Conservation (phyloP, 352 stramenopile species). For the Globisporangium paroecandrum region DNA sequence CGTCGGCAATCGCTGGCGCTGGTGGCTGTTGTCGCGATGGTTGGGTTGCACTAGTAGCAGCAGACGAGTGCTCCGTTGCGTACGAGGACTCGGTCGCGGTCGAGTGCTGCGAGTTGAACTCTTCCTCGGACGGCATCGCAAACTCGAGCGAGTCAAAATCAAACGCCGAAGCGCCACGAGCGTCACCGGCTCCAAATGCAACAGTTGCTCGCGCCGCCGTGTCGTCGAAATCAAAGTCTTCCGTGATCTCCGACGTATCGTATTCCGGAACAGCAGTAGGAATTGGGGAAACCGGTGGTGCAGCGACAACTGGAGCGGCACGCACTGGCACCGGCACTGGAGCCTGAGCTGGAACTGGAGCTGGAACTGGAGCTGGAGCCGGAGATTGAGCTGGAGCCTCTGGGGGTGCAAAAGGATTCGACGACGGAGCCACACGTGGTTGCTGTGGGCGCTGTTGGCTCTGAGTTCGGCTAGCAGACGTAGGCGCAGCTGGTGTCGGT, state of each 20-base stretch:
- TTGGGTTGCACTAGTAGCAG: slow-evolving; percentile 8
- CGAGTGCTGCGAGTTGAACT: slow-evolving; percentile 20
- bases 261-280: not conserved
- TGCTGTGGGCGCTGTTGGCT: slow-evolving; percentile 6
- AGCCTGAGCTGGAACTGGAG: slow-evolving; percentile 9
- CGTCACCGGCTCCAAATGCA: slow-evolving; percentile 21
- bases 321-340: slow-evolving; percentile 14
- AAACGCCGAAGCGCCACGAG: slow-evolving; percentile 38
- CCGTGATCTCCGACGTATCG: not conserved
- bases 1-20: slow-evolving; percentile 31
- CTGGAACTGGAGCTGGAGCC: not conserved
- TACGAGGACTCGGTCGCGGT: not conserved
- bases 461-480: slow-evolving; percentile 1
- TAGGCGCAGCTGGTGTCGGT: not conserved
- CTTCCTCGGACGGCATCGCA: slow-evolving; percentile 42
- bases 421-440: slow-evolving; percentile 5
- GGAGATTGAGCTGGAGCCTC: slow-evolving; percentile 7
- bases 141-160: slow-evolving; percentile 70
- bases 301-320: not conserved
- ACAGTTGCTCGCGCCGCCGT: slow-evolving; percentile 9
- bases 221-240: slow-evolving; percentile 9
- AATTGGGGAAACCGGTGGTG: not conserved
- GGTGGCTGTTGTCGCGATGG: not conserved
- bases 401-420: not conserved
- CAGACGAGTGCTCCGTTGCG: slow-evolving; percentile 8